Evolutionary conservation across 805 yeast genomes (phyloP).

Genomic region (Torulaspora gathmanii): DNA sequence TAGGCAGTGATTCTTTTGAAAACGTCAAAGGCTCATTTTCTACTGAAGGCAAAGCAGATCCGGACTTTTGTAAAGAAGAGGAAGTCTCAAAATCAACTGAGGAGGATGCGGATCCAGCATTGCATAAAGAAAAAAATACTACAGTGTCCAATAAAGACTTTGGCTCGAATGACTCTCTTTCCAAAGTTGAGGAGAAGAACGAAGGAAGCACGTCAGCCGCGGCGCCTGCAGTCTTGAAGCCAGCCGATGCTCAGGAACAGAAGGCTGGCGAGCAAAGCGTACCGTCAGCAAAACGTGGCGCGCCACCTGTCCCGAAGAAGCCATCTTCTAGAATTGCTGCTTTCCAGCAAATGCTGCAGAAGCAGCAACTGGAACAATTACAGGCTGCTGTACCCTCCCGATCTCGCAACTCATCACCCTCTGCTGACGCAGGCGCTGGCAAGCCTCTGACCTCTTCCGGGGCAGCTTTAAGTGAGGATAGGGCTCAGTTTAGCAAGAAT

Average conservation of each 20-base stretch:
- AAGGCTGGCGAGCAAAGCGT: not conserved
- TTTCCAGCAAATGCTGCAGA: slow-evolving; percentile 68
- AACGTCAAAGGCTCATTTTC: not conserved
- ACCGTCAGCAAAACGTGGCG: slow-evolving; percentile 13
- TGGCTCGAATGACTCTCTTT: not conserved
- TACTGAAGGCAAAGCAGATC: not conserved
- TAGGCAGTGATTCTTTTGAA: not conserved
- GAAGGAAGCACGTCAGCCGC: not conserved
- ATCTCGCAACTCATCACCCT: slow-evolving; percentile 4
- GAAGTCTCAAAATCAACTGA: not conserved
- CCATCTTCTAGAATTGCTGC: slow-evolving; percentile 77
- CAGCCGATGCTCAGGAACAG: not conserved
- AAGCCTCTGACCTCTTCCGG: slow-evolving; percentile 2
- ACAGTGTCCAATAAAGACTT: too few species aligned
- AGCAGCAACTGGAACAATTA: slow-evolving; percentile 46
- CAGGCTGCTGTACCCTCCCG: slow-evolving; percentile 46
- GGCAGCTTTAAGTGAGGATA: slow-evolving; percentile 10
- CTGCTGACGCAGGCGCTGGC: not conserved
- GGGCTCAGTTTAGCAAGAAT: slow-evolving; percentile 50
- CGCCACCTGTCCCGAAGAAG: slow-evolving; percentile 67
- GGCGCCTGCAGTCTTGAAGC: not conserved
- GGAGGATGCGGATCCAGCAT: not conserved
- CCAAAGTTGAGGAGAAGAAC: not conserved
- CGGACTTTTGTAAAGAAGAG: not conserved
- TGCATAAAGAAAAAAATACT: too few species aligned